These are phyloP conservation scores for Fragaria nilgerrensis DNA, from an alignment of 306 rosid genomes.

Conservation along the genomic window DNA sequence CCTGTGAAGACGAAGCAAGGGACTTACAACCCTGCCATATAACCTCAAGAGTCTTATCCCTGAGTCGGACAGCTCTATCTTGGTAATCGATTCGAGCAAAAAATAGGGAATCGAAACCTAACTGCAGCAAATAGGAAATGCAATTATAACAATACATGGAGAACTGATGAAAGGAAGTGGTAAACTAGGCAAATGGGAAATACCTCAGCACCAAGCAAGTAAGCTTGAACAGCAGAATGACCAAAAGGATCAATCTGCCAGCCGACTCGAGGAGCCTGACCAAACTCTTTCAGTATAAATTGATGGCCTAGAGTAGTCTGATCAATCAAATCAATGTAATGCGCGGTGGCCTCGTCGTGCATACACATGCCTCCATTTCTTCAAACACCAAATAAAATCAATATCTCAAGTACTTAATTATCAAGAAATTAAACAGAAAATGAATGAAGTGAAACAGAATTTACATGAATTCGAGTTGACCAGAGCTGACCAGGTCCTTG, in stretches of 20 bases:
- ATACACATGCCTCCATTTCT: constrained; percentile 88
- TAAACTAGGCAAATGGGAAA: background rate
- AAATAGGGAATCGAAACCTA: constrained; percentile 78
- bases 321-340: constrained; percentile 79
- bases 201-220: constrained; percentile 84
- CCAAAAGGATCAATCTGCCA: constrained; percentile 93
- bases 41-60: constrained; percentile 71
- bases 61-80: constrained; percentile 69
- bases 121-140: constrained; percentile 45
- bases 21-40: constrained; percentile 77
- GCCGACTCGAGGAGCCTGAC: constrained; percentile 73
- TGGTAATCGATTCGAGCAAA: constrained; percentile 85
- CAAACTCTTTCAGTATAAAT: constrained; percentile 59
- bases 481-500: constrained; percentile 67
- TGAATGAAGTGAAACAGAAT: background rate
- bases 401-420: background rate
- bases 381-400: constrained; percentile 18
- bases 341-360: constrained; percentile 89
- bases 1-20: constrained; percentile 75
- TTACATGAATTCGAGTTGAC: constrained; percentile 90
- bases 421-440: background rate
- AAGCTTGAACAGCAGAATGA: constrained; percentile 87
- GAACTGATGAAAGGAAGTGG: background rate
- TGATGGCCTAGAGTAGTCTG: constrained; percentile 83
- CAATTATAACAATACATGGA: background rate